Percentiles rank a stretch among this genome's conserved stretches.
Evolutionary conservation across 2,329 filamentous ascomycete genomes (phyloP).

Genomic region (Colletotrichum australisinense): DNA sequence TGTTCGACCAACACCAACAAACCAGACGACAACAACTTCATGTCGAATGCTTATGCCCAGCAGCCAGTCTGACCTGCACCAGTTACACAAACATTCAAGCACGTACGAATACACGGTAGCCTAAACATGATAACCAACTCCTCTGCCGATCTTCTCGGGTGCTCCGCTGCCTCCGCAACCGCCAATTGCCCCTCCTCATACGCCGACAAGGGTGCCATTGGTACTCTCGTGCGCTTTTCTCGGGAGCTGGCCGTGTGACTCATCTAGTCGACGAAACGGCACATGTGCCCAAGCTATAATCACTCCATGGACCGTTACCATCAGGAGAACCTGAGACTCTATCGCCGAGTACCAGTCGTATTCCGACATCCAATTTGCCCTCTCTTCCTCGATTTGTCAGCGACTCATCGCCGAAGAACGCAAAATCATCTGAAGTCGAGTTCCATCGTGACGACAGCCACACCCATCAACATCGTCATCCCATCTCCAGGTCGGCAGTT

Average conservation of each 20-base stretch:
- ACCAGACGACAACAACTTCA: background rate
- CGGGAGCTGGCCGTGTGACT: constrained; percentile 24
- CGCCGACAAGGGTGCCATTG: constrained; percentile 5
- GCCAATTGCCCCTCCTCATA: background rate
- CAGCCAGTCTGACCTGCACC: background rate
- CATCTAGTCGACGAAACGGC: constrained; percentile 12
- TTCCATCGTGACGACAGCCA: background rate
- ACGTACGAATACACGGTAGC: background rate
- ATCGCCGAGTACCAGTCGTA: constrained; percentile 13
- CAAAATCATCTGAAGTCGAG: background rate
- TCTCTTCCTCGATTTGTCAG: background rate
- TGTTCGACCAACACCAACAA: background rate
- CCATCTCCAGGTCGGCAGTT: background rate
- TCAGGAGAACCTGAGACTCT: background rate
- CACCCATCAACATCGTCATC: background rate
- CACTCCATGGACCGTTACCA: background rate
- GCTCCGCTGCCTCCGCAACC: background rate
- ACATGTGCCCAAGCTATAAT: constrained; percentile 5
- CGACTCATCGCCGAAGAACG: background rate
- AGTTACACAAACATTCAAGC: constrained; percentile 2
- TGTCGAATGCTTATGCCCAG: constrained; percentile 4
- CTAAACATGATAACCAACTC: constrained; percentile 4
- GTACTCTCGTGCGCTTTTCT: background rate
- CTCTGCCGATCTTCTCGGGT: constrained; percentile 18
- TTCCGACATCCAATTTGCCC: background rate